Base-by-base conservation (phyloP, 768 basidiomycete genomes). In the Chalciporus pseudorubinellus region DNA sequence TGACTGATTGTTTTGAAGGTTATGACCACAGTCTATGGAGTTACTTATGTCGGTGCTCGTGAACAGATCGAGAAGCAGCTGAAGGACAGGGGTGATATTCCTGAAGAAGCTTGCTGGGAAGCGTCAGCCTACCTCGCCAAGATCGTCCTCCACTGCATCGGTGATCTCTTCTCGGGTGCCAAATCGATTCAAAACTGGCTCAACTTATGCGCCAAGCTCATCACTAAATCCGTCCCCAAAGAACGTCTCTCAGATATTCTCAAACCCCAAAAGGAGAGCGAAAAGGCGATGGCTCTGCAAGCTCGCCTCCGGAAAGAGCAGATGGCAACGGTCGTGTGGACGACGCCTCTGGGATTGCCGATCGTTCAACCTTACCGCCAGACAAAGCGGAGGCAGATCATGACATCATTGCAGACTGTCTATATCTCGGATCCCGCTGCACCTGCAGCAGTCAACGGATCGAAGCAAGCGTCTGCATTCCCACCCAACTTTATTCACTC, bases 11-110 rank as follows among this genome's bases (percentile, higher is more conserved):
- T 6, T 6, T 11, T 20, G 2, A 56, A 88, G 85, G 92, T 98
- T 57, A 99, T 99, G 97, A 99, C 95, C 1, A 98, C 95, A 3
- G 95, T 98, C 29, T 98, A 98, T 65, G 95, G 97, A 19, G 95
- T 99, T 14, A 99, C 97, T 0, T 95, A 85, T 71, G 73, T 98
- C 48, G 97, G 97, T 31, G 97, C 97, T 19, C 82, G 92, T 39
- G 91, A 92, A 9, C 97, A 98, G 72, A 97, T 98, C 48, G 89
- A 93, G 70, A 87, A 72, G 61, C 94, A 98, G 72, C 72, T 99
- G 34, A 80, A 77, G 59, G 89, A 90, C 49, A 76, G 85, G 49
- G 80, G 82, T 21, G 87, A 89, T 53, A 75, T 95, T 22, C 77
- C 81, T 3, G 69, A 79, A 20, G 89, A 94, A 59, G 75, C 82